Conservation (phyloP, 345 rosid genomes). For the Clarkia xantiana region DNA sequence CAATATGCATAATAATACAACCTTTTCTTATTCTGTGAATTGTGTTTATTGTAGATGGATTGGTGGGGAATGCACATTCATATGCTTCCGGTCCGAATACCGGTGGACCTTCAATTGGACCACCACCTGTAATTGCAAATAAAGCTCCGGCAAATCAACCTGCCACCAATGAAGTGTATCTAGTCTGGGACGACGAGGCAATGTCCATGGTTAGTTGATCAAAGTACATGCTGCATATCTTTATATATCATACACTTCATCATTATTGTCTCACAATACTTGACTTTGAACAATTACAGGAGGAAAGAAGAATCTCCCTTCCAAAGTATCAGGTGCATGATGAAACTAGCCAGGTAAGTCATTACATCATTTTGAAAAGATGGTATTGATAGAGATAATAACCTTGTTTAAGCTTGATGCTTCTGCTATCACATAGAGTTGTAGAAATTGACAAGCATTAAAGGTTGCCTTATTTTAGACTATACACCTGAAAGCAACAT, state of each 20-base stretch:
- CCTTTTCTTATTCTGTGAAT: no score
- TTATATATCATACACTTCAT: background rate
- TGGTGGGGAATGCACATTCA: constrained; percentile 51
- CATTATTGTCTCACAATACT: constrained; percentile 4
- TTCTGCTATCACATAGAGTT: constrained; percentile 46
- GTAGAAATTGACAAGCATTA: constrained; percentile 26
- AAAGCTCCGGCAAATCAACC: constrained; percentile 71
- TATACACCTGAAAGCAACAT: constrained; percentile 9
- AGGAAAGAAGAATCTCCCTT: constrained; percentile 92
- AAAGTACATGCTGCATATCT: background rate
- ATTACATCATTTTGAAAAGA: constrained; percentile 33
- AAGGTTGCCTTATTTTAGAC: constrained; percentile 29
- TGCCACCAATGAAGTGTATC: constrained; percentile 75
- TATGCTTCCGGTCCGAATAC: constrained; percentile 98
- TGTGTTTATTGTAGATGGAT: no score
- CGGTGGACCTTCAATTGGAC: constrained; percentile 91
- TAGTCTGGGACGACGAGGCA: constrained; percentile 98
- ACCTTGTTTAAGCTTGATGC: constrained; percentile 56
- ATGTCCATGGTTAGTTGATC: constrained; percentile 79
- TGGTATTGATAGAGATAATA: constrained; percentile 48
- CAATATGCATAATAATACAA: no score
- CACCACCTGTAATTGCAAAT: constrained; percentile 94
- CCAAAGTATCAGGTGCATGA: constrained; percentile 97
- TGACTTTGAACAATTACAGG: constrained; percentile 40
- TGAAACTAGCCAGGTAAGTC: constrained; percentile 99